A percentile compares a stretch with the other conserved stretches of the same genome.
phyloP scores from a whole-genome alignment of 1,139 yeast genomes.

The Geotrichum macrosporum region DNA sequence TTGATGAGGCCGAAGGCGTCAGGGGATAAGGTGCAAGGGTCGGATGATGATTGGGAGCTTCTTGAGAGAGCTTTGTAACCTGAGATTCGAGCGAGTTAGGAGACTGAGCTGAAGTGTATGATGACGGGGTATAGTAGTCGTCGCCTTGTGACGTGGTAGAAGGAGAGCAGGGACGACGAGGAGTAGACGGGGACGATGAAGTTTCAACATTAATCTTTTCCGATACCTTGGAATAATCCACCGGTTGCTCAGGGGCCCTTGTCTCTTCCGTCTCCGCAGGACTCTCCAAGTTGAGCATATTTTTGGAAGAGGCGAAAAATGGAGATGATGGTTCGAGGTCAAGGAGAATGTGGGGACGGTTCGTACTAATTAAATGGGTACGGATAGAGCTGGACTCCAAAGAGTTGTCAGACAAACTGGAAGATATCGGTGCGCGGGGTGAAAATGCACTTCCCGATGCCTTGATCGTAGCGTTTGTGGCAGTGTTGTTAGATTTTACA shows the following conservation, averaged over 20 bases:
- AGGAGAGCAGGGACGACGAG: constrained; percentile 9
- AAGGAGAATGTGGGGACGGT: too few relatives aligned
- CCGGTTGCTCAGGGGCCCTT: not conserved
- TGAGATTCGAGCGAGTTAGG: constrained; percentile 3
- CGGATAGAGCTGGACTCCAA: not conserved
- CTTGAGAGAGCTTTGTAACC: constrained; percentile 3
- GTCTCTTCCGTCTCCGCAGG: not conserved
- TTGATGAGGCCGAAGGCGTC: not conserved
- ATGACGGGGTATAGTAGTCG: constrained; percentile 12
- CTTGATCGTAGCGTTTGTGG: constrained; percentile 7
- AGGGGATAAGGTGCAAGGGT: too few relatives aligned
- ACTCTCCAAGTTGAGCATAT: constrained; percentile 9
- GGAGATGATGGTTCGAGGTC: constrained; percentile 18
- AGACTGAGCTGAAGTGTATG: constrained; percentile 5
- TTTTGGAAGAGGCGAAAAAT: constrained; percentile 8
- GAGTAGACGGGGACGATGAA: constrained; percentile 13
- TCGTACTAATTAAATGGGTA: not conserved
- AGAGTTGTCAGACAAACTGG: not conserved
- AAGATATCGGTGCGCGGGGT: constrained; percentile 3
- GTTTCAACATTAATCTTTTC: not conserved
- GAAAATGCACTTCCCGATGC: not conserved
- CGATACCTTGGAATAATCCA: too few relatives aligned
- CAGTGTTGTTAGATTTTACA: constrained; percentile 2
- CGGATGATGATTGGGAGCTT: too few relatives aligned
- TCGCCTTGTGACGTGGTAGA: constrained; percentile 7